Percentiles rank a stretch among this genome's conserved stretches.
phyloP scores from a whole-genome alignment of 2,329 filamentous ascomycete genomes.

The Xylogone sp. region DNA sequence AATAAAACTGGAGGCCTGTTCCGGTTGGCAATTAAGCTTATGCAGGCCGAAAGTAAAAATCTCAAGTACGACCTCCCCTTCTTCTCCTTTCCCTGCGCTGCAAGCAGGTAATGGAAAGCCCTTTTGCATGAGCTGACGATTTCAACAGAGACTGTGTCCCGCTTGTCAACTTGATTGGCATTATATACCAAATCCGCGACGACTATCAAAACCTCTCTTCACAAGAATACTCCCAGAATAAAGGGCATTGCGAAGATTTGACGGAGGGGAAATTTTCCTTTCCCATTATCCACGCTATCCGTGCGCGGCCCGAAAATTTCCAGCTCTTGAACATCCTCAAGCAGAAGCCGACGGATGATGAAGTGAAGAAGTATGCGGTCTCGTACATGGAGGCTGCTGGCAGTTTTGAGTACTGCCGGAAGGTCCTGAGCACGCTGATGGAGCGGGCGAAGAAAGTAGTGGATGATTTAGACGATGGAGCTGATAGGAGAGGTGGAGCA shows the following conservation, averaged over 20 bases:
- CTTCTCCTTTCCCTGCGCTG: not conserved
- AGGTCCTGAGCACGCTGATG: constrained; percentile 61
- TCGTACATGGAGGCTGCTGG: constrained; percentile 86
- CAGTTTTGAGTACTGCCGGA: constrained; percentile 80
- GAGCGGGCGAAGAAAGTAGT: constrained; percentile 60
- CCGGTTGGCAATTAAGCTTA: constrained; percentile 78
- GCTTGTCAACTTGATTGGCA: constrained; percentile 78
- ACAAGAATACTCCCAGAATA: constrained; percentile 77
- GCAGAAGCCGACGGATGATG: constrained; percentile 80
- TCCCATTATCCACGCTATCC: constrained; percentile 90
- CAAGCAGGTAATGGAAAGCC: not conserved
- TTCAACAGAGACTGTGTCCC: constrained; percentile 66
- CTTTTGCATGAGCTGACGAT: constrained; percentile 3
- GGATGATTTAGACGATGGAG: constrained; percentile 58
- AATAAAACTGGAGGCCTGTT: constrained; percentile 91
- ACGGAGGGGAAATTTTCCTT: constrained; percentile 98
- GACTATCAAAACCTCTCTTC: constrained; percentile 87
- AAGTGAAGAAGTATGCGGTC: constrained; percentile 89
- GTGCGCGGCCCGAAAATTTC: constrained; percentile 66
- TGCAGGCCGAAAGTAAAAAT: constrained; percentile 68
- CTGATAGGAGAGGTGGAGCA: constrained; percentile 49
- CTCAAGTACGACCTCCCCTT: constrained; percentile 30
- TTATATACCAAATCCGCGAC: constrained; percentile 87
- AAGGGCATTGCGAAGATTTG: constrained; percentile 91
- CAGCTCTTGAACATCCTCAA: constrained; percentile 89